Conservation (phyloP, 208 protist genomes). For the Sergeia podlipaevii region DNA sequence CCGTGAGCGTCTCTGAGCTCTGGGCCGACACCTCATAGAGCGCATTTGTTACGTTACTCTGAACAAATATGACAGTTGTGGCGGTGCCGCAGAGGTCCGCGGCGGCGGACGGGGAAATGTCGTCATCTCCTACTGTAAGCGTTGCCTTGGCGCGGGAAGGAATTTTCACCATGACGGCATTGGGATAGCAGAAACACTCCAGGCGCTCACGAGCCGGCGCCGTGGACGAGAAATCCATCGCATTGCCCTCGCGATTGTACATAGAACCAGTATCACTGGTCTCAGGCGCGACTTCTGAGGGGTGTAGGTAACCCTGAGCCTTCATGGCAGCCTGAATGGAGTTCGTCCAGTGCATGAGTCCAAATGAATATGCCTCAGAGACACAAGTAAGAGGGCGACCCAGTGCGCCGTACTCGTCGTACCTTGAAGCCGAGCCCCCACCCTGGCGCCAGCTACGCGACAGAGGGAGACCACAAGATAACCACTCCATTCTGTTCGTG, state of each 20-base stretch:
- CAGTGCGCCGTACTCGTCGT: constrained; percentile 39
- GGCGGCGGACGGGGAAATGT: too few relatives aligned
- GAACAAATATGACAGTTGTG: not conserved
- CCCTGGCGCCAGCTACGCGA: constrained; percentile 23
- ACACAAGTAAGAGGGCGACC: constrained; percentile 19
- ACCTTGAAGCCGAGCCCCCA: constrained; percentile 13
- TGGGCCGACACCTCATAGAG: not conserved
- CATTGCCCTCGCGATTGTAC: too few relatives aligned
- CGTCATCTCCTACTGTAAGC: too few relatives aligned
- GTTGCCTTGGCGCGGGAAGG: not conserved
- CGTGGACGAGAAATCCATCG: too few relatives aligned
- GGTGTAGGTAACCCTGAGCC: not conserved
- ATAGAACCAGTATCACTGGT: too few relatives aligned
- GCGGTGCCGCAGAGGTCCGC: too few relatives aligned
- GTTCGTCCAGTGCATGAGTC: constrained; percentile 15
- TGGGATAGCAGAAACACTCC: constrained; percentile 6
- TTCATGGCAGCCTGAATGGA: constrained; percentile 2
- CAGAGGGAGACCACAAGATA: constrained; percentile 36
- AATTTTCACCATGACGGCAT: not conserved
- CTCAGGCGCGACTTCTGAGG: too few relatives aligned
- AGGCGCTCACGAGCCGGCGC: not conserved
- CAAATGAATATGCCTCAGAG: constrained; percentile 13
- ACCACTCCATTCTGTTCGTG: constrained; percentile 27
- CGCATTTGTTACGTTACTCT: constrained; percentile 2
- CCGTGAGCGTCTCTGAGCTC: too few relatives aligned